Evolutionary conservation across 2,329 filamentous ascomycete genomes (phyloP).

Genomic region (Hymenoscyphus infarciens): DNA sequence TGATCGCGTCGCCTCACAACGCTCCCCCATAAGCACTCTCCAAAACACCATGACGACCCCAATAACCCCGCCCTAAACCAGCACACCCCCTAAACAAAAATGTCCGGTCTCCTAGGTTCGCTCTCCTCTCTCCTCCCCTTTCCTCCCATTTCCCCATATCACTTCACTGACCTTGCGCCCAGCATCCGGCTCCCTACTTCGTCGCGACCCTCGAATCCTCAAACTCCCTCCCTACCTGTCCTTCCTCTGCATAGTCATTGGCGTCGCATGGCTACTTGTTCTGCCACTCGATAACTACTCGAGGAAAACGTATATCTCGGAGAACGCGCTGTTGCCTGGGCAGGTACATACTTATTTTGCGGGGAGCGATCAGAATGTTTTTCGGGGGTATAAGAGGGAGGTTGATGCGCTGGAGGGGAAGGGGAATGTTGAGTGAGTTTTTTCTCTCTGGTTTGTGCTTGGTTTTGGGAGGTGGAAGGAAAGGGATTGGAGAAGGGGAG

Average conservation of each 20-base stretch:
- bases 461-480: background rate
- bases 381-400: constrained; percentile 85
- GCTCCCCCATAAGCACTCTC: background rate
- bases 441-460: no score
- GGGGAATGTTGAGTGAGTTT: constrained; percentile 51
- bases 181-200: constrained; percentile 63
- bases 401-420: constrained; percentile 58
- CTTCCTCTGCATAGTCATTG: constrained; percentile 76
- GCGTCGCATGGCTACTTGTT: constrained; percentile 84
- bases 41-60: background rate
- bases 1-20: constrained; percentile 18
- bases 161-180: constrained; percentile 17
- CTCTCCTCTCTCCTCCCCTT: constrained; percentile 21
- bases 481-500: background rate
- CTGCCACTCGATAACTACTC: constrained; percentile 90
- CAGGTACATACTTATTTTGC: constrained; percentile 98
- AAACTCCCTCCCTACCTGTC: constrained; percentile 87
- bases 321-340: constrained; percentile 91
- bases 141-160: background rate
- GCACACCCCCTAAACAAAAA: constrained; percentile 1
- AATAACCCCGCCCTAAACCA: background rate
- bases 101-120: constrained; percentile 26
- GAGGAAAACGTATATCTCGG: constrained; percentile 89
- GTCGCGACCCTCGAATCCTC: constrained; percentile 76
- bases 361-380: constrained; percentile 92